Percentiles rank a stretch among this genome's conserved stretches.
phyloP scores from a whole-genome alignment of 805 yeast genomes.

The Candida manassasensis region DNA sequence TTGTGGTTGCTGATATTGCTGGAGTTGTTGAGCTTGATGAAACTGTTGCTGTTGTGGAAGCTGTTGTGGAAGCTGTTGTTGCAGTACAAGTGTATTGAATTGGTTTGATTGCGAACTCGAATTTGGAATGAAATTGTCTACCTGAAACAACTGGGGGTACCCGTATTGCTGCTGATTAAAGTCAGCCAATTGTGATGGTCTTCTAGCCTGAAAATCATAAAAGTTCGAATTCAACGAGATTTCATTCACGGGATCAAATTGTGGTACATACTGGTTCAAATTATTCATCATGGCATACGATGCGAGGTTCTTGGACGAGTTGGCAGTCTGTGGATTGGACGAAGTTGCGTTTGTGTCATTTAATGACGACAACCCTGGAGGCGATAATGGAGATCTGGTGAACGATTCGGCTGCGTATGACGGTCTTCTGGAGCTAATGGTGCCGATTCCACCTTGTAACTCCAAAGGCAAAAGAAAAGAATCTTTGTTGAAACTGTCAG shows the following conservation, averaged over 20 bases:
- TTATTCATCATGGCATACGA: slow-evolving; percentile 27
- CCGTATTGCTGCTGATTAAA: slow-evolving; percentile 19
- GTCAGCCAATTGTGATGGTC: slow-evolving; percentile 40
- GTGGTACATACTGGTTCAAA: slow-evolving; percentile 14
- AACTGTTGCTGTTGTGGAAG: slow-evolving; percentile 9
- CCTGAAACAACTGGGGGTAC: slow-evolving; percentile 6
- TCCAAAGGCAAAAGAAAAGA: slow-evolving; percentile 50
- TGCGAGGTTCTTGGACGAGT: slow-evolving; percentile 15
- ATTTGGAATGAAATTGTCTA: background rate
- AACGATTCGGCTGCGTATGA: slow-evolving; percentile 67
- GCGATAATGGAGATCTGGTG: slow-evolving; percentile 27
- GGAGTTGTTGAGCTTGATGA: slow-evolving; percentile 5
- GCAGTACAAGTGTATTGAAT: too few relatives aligned
- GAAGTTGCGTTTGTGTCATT: background rate
- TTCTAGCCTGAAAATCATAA: slow-evolving; percentile 36
- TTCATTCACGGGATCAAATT: slow-evolving; percentile 11
- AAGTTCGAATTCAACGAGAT: slow-evolving; percentile 30
- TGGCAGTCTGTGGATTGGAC: slow-evolving; percentile 3
- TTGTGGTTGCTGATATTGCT: slow-evolving; percentile 13
- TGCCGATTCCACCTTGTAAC: slow-evolving; percentile 61
- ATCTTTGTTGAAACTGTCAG: slow-evolving; percentile 13
- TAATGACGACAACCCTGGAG: background rate
- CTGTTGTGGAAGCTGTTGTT: slow-evolving; percentile 5
- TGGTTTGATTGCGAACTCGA: background rate
- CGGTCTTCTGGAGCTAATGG: slow-evolving; percentile 65